These are phyloP conservation scores for Dentipellis sp. DNA, from an alignment of 768 basidiomycete genomes.

Conservation along the genomic window DNA sequence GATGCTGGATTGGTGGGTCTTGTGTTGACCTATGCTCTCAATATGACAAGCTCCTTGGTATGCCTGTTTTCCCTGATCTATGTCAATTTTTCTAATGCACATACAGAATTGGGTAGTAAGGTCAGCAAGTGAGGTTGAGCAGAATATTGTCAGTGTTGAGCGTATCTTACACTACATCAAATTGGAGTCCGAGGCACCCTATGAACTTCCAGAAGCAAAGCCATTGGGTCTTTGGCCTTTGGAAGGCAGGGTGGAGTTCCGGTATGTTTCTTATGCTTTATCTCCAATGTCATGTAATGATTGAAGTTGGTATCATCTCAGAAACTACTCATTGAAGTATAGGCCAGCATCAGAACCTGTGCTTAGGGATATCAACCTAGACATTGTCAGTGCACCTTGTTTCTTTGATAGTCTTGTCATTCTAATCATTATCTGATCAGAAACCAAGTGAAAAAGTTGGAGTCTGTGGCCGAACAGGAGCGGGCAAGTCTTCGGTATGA, in stretches of 20 bases:
- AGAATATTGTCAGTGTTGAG: constrained; percentile 85
- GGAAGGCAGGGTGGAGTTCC: constrained; percentile 65
- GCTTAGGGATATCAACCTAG: constrained; percentile 64
- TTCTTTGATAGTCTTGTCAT: not conserved
- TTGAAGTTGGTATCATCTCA: constrained; percentile 17
- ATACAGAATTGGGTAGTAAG: constrained; percentile 74
- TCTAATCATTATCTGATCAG: constrained; percentile 25
- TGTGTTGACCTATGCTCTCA: constrained; percentile 77
- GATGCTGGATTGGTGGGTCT: constrained; percentile 86
- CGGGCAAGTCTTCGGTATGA: constrained; percentile 67
- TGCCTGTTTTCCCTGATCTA: constrained; percentile 18
- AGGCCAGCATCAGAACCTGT: constrained; percentile 73
- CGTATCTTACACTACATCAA: constrained; percentile 77
- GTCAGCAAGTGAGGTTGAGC: constrained; percentile 81
- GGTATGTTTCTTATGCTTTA: constrained; percentile 29
- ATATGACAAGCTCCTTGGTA: constrained; percentile 75
- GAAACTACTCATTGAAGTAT: constrained; percentile 70
- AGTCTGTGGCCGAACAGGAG: constrained; percentile 79
- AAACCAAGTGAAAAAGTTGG: constrained; percentile 80
- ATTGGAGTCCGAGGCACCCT: constrained; percentile 64
- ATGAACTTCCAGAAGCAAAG: constrained; percentile 51
- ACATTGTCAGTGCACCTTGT: constrained; percentile 37
- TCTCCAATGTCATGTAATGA: not conserved
- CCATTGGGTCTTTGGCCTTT: constrained; percentile 62
- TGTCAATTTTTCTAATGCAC: not conserved